Evolutionary conservation across 2,329 filamentous ascomycete genomes (phyloP).

Genomic region (Aspergillus sp.): DNA sequence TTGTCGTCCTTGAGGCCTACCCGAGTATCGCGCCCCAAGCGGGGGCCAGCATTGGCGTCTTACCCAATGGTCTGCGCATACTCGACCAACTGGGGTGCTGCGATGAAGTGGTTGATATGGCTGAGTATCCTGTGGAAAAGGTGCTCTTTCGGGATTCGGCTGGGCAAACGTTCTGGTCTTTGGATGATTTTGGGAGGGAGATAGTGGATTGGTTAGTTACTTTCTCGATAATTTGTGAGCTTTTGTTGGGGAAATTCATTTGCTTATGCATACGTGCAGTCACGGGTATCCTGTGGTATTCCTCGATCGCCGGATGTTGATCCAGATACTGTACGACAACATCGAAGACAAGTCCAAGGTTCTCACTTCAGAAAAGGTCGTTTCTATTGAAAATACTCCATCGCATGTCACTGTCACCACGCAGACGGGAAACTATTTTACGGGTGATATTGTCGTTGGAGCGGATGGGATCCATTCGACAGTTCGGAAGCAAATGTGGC

Average conservation of each 20-base stretch:
- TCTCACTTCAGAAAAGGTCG: slow-evolving; percentile 11
- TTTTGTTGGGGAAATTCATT: not conserved
- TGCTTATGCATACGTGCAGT: slow-evolving; percentile 1
- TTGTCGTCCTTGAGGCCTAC: slow-evolving; percentile 42
- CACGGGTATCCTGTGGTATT: slow-evolving; percentile 17
- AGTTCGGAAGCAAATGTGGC: slow-evolving; percentile 29
- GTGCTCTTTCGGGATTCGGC: slow-evolving; percentile 4
- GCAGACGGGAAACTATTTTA: slow-evolving; percentile 5
- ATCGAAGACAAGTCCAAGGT: slow-evolving; percentile 18
- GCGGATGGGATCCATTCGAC: slow-evolving; percentile 39
- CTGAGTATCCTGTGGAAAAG: slow-evolving; percentile 6
- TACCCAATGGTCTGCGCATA: slow-evolving; percentile 40
- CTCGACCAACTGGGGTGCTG: slow-evolving; percentile 45
- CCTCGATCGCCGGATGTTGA: slow-evolving; percentile 18
- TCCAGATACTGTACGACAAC: slow-evolving; percentile 17
- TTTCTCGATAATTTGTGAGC: not conserved
- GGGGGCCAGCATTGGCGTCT: slow-evolving; percentile 44
- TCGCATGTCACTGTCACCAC: slow-evolving; percentile 7
- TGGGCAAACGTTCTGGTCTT: slow-evolving; percentile 3
- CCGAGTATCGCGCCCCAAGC: slow-evolving; percentile 37
- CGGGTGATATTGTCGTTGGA: slow-evolving; percentile 33
- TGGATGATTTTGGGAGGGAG: not conserved
- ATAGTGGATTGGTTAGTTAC: slow-evolving; percentile 1
- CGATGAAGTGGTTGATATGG: slow-evolving; percentile 15
- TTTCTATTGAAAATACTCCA: slow-evolving; percentile 2